Evolutionary conservation across 129 eudicot species (phyloP).

Genomic region (Erigeron canadensis): DNA sequence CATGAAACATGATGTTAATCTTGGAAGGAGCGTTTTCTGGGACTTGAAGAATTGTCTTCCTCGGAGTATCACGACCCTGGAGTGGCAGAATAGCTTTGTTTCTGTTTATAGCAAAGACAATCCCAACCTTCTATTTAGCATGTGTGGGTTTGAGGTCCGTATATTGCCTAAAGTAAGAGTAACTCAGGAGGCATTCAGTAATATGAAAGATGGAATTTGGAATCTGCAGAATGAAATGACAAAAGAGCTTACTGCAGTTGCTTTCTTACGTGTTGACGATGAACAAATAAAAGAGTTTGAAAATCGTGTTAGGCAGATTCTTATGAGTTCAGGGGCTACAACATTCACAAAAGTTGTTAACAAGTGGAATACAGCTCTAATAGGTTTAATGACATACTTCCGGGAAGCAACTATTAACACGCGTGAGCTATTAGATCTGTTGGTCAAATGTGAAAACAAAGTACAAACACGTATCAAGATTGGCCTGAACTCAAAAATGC

Average conservation of each 20-base stretch:
- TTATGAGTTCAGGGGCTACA: constrained; percentile 98
- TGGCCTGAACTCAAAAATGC: constrained; percentile 97
- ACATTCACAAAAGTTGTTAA: constrained; percentile 95
- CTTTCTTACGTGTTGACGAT: constrained; percentile 92
- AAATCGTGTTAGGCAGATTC: constrained; percentile 97
- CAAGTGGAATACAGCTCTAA: constrained; percentile 98
- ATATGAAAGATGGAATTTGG: constrained; percentile 91
- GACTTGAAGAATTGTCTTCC: constrained; percentile 99
- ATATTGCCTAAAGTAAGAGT: constrained; percentile 88
- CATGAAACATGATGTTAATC: constrained; percentile 97
- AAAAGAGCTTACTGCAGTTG: constrained; percentile 90
- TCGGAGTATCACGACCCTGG: constrained; percentile 89
- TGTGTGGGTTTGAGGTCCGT: constrained; percentile 97
- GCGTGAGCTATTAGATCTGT: constrained; percentile 81
- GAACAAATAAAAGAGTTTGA: constrained; percentile 99
- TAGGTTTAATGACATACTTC: constrained; percentile 94
- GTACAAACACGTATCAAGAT: constrained; percentile 98
- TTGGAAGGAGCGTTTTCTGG: constrained; percentile 99
- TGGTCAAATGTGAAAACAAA: constrained; percentile 97
- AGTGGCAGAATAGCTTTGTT: constrained; percentile 98
- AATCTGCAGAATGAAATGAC: constrained; percentile 95
- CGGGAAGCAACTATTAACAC: constrained; percentile 99
- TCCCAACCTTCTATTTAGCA: constrained; percentile 91
- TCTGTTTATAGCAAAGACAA: constrained; percentile 99
- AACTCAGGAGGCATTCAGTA: constrained; percentile 98